These are phyloP conservation scores for Oryza brachyantha DNA, from an alignment of 176 grass and related monocot species.

Conservation along the genomic window DNA sequence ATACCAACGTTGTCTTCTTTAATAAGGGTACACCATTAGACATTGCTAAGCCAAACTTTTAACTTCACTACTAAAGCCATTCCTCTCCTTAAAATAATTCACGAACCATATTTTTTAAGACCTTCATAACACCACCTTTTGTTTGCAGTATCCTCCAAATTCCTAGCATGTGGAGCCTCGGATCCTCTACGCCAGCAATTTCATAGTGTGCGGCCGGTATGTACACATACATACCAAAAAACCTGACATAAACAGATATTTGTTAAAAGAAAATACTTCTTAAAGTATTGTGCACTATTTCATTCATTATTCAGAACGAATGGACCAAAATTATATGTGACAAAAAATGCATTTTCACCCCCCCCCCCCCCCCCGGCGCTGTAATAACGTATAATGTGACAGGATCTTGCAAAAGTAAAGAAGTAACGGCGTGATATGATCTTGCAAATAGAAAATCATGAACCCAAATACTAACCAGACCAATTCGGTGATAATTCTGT, in stretches of 20 bases:
- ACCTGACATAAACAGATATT: background rate
- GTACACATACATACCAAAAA: background rate
- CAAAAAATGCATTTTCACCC: too few species aligned
- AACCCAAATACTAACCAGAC: slow-evolving; percentile 1
- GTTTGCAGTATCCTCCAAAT: slow-evolving; percentile 11
- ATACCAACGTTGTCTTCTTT: too few species aligned
- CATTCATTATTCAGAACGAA: too few species aligned
- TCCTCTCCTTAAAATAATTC: background rate
- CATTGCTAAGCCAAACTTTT: too few species aligned
- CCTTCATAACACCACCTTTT: background rate
- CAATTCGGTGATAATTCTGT: background rate
- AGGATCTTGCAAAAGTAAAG: too few species aligned
- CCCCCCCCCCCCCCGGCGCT: too few species aligned
- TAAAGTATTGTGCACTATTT: background rate
- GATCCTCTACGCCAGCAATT: background rate
- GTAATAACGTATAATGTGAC: too few species aligned
- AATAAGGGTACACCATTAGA: too few species aligned
- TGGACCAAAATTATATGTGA: too few species aligned
- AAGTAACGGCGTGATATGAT: too few species aligned
- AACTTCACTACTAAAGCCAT: background rate
- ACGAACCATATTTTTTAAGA: background rate
- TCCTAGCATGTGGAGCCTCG: background rate
- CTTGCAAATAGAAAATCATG: background rate
- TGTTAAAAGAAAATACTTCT: background rate
- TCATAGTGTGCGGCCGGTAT: background rate